These are phyloP conservation scores for Scheffersomyces titani DNA, from an alignment of 1,139 yeast genomes.

Conservation along the genomic window DNA sequence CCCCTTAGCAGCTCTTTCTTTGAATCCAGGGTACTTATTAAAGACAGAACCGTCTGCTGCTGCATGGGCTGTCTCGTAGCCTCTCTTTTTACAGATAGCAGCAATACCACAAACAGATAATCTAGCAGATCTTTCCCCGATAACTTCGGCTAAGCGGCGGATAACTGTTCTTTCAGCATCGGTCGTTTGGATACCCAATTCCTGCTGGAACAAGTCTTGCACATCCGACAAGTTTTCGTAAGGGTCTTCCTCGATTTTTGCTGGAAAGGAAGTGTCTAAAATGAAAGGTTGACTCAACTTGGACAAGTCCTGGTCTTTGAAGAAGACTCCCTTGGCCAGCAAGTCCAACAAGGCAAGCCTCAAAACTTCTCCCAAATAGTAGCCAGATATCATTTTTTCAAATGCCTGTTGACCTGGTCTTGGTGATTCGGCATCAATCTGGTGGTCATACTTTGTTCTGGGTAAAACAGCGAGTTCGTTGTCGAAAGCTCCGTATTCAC, in stretches of 20 bases:
- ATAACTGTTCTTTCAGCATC: slow-evolving; percentile 79
- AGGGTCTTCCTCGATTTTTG: slow-evolving; percentile 87
- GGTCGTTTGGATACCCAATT: slow-evolving; percentile 66
- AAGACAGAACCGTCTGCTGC: slow-evolving; percentile 98
- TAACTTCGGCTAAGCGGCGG: slow-evolving; percentile 79
- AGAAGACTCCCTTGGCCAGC: slow-evolving; percentile 59
- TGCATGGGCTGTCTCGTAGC: slow-evolving; percentile 74
- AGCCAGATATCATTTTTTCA: slow-evolving; percentile 97
- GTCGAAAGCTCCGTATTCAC: slow-evolving; percentile 98
- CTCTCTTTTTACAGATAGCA: slow-evolving; percentile 89
- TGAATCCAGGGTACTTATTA: slow-evolving; percentile 90
- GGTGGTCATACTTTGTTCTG: slow-evolving; percentile 83
- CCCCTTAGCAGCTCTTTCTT: slow-evolving; percentile 85
- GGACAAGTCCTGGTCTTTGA: slow-evolving; percentile 66
- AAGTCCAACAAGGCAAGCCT: slow-evolving; percentile 80
- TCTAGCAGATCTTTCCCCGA: slow-evolving; percentile 92
- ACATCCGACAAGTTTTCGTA: slow-evolving; percentile 83
- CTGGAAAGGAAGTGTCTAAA: slow-evolving; percentile 88
- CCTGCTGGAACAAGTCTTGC: slow-evolving; percentile 59
- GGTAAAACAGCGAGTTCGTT: slow-evolving; percentile 84
- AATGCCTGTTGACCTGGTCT: slow-evolving; percentile 96
- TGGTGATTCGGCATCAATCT: slow-evolving; percentile 83
- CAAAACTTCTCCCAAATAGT: slow-evolving; percentile 90
- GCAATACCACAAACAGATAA: slow-evolving; percentile 95
- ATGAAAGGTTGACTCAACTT: slow-evolving; percentile 60